phyloP scores from a whole-genome alignment of 176 grass and related monocot genomes.

The Oryza rufipogon region DNA sequence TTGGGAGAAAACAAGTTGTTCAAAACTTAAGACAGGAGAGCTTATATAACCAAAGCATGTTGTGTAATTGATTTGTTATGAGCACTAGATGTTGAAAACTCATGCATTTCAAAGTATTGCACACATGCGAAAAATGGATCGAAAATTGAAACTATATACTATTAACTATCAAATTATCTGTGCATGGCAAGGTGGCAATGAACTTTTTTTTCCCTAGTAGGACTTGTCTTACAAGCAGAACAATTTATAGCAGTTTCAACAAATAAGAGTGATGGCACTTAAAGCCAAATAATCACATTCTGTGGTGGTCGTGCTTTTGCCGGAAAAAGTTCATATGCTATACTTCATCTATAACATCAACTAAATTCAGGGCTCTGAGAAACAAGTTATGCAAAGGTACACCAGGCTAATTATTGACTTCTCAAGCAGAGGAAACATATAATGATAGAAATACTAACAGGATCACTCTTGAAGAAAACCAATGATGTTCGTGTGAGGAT shows the following conservation, averaged over 20 bases:
- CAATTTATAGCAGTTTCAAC: constrained; percentile 5
- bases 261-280: constrained; percentile 3
- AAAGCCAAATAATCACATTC: not conserved
- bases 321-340: constrained; percentile 7
- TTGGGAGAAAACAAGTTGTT: constrained; percentile 26
- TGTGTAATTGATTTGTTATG: constrained; percentile 16
- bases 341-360: not conserved
- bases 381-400: not conserved
- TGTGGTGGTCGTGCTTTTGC: not conserved
- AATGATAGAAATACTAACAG: constrained; percentile 60
- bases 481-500: constrained; percentile 95
- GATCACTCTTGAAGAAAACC: constrained; percentile 99
- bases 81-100: constrained; percentile 15
- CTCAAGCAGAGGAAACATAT: constrained; percentile 17
- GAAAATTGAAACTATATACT: constrained; percentile 24
- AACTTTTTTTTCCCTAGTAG: not conserved
- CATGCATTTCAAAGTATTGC: constrained; percentile 18
- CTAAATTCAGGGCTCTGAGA: not conserved
- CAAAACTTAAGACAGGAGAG: constrained; percentile 8
- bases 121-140: constrained; percentile 10
- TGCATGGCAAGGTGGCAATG: constrained; percentile 1
- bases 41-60: constrained; percentile 26
- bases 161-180: constrained; percentile 18
- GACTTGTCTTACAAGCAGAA: not conserved
- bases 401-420: constrained; percentile 23